Percentiles rank a stretch among this genome's conserved stretches.
phyloP scores from a whole-genome alignment of 2,329 filamentous ascomycete species.

The Penicillium carneum region DNA sequence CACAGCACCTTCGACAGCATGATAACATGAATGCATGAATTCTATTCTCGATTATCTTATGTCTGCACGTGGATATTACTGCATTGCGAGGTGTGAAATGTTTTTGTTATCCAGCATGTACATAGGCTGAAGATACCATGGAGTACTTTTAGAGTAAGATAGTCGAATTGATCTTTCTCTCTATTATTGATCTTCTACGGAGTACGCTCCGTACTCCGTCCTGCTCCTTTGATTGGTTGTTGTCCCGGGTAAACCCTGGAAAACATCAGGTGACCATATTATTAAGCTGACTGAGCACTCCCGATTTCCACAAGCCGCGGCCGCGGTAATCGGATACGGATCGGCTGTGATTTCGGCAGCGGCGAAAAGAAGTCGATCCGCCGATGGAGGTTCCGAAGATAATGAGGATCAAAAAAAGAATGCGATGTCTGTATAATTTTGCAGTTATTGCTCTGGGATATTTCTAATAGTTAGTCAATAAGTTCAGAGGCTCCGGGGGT shows the following conservation, averaged over 20 bases:
- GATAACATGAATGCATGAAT: constrained; percentile 27
- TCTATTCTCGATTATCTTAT: constrained; percentile 20
- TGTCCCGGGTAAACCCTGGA: neutral
- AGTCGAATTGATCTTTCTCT: constrained; percentile 7
- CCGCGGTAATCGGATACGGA: constrained; percentile 35
- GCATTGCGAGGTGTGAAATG: constrained; percentile 29
- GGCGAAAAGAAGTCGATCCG: neutral
- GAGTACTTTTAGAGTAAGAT: constrained; percentile 18
- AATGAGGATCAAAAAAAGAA: constrained; percentile 7
- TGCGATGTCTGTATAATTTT: neutral
- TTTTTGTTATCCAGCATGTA: constrained; percentile 29
- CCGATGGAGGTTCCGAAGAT: neutral
- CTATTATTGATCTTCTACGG: neutral
- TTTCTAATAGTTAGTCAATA: neutral
- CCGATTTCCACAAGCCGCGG: neutral
- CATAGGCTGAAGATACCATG: constrained; percentile 39
- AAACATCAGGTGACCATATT: neutral
- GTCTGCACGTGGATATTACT: constrained; percentile 22
- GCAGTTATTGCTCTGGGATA: neutral
- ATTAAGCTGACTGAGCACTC: constrained; percentile 9
- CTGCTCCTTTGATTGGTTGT: too few relatives aligned
- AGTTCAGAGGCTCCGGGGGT: neutral
- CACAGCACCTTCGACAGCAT: constrained; percentile 7
- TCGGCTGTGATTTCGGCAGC: constrained; percentile 33
- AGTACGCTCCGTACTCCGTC: too few relatives aligned